A percentile compares a stretch with the other conserved stretches of the same genome.
Conservation (phyloP, 1,284 basidiomycete species). For the Ceratobasidium theobromae region DNA sequence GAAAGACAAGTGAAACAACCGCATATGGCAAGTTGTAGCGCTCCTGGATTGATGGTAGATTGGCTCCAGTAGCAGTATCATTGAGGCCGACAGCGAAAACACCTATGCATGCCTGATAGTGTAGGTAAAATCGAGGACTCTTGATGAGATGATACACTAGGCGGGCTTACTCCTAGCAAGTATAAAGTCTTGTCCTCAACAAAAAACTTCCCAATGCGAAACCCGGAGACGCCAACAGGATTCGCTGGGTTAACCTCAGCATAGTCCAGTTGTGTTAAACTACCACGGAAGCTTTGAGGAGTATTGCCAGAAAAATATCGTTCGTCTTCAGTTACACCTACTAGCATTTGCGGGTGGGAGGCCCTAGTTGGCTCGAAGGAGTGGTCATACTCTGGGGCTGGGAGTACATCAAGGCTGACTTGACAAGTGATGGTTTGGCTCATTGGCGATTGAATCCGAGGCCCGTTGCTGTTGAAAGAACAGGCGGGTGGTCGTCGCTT, state of each 20-base stretch:
- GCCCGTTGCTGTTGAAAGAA: no score
- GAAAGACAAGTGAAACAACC: constrained; percentile 16
- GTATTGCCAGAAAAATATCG: background rate
- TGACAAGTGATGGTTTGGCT: constrained; percentile 11
- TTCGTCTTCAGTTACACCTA: background rate
- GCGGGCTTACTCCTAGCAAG: background rate
- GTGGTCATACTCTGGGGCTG: background rate
- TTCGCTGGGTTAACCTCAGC: background rate
- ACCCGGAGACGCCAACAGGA: background rate
- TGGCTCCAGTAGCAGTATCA: constrained; percentile 17
- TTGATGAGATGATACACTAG: background rate
- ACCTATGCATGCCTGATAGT: constrained; percentile 16
- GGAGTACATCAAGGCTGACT: constrained; percentile 7
- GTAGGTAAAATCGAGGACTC: background rate
- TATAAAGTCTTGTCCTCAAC: constrained; percentile 15
- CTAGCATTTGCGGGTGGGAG: background rate
- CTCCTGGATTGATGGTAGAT: constrained; percentile 16
- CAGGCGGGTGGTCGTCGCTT: no score
- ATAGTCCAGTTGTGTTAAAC: background rate
- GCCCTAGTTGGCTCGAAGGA: background rate
- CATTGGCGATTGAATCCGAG: no score
- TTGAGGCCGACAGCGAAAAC: constrained; percentile 1
- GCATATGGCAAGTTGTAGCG: constrained; percentile 19
- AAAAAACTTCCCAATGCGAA: constrained; percentile 8
- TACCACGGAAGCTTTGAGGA: background rate